Conservation (phyloP, 306 rosid genomes). For the Cicer bijugum region DNA sequence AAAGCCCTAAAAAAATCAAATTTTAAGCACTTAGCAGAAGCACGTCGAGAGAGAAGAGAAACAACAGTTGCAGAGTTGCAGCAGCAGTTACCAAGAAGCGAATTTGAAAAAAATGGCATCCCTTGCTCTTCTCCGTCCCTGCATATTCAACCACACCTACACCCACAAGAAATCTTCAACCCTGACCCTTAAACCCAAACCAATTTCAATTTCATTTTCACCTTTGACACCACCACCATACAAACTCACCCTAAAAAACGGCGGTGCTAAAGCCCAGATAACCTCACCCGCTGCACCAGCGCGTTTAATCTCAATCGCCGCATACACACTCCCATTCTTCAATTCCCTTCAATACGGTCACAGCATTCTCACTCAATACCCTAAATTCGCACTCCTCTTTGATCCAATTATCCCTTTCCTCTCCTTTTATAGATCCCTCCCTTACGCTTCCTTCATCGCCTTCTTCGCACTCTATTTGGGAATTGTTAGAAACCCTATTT, state of each 20-base stretch:
- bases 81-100: background rate
- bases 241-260: constrained; percentile 32
- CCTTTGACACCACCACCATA: background rate
- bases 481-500: constrained; percentile 71
- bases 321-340: constrained; percentile 89
- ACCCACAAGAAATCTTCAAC: background rate
- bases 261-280: constrained; percentile 51
- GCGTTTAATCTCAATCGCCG: constrained; percentile 76
- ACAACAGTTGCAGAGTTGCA: background rate
- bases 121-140: constrained; percentile 36
- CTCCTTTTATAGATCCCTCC: constrained; percentile 72
- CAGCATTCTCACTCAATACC: constrained; percentile 64
- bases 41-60: too few relatives aligned
- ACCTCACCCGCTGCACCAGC: constrained; percentile 64
- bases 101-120: constrained; percentile 36
- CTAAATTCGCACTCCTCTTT: constrained; percentile 61
- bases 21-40: too few relatives aligned
- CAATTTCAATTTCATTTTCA: background rate
- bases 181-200: constrained; percentile 7
- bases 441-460: constrained; percentile 85
- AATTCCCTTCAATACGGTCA: constrained; percentile 88
- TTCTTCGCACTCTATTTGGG: constrained; percentile 93
- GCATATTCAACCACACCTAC: constrained; percentile 9
- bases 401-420: constrained; percentile 79
- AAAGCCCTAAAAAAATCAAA: background rate